Evolutionary conservation across 768 basidiomycete species (phyloP).

Genomic region (Rhizopogon salebrosus): DNA sequence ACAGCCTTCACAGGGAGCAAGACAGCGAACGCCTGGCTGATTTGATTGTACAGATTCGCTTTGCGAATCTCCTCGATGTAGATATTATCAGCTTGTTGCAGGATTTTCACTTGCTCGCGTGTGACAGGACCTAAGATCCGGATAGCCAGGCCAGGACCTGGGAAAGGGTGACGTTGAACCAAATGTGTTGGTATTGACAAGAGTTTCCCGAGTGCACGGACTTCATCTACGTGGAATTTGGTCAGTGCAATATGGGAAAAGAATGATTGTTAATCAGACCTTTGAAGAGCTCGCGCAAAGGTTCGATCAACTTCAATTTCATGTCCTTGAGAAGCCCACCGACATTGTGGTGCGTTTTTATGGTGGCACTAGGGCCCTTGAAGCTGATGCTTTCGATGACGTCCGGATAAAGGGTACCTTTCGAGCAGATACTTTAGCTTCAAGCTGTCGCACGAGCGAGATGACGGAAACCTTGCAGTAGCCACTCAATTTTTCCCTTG

Average conservation of each 20-base stretch:
- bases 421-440: no score
- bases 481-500: constrained; percentile 94
- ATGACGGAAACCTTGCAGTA: constrained; percentile 52
- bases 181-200: constrained; percentile 89
- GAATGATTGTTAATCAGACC: constrained; percentile 45
- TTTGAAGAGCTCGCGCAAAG: constrained; percentile 96
- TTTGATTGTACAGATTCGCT: constrained; percentile 88
- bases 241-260: neutral
- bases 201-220: constrained; percentile 85
- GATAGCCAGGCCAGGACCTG: constrained; percentile 96
- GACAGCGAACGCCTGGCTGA: constrained; percentile 95
- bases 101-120: constrained; percentile 84
- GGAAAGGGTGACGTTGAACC: constrained; percentile 97
- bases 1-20: constrained; percentile 94
- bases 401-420: constrained; percentile 94
- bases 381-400: constrained; percentile 99
- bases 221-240: constrained; percentile 65
- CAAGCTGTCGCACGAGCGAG: no score
- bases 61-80: constrained; percentile 97
- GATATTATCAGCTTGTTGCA: constrained; percentile 90
- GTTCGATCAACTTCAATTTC: constrained; percentile 98
- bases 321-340: constrained; percentile 94
- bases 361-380: constrained; percentile 97
- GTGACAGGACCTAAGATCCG: constrained; percentile 96
- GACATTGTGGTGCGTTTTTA: constrained; percentile 99